Conservation (phyloP, 2,329 filamentous ascomycete species). For the Penicillium oxalicum region DNA sequence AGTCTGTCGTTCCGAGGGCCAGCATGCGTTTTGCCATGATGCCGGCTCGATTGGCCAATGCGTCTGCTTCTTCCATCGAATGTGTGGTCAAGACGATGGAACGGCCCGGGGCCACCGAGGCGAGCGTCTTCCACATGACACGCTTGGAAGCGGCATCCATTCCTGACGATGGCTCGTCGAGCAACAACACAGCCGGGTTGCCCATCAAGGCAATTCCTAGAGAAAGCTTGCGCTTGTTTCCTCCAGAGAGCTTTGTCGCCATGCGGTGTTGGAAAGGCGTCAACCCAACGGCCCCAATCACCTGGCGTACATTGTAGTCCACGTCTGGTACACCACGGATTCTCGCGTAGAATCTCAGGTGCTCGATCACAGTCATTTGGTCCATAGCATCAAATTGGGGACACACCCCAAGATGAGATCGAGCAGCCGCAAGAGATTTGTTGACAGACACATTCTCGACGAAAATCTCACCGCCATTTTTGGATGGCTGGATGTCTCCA, state of each 20-base stretch:
- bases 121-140: conserved; percentile 85
- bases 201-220: conserved; percentile 89
- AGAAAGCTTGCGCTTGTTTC: conserved; percentile 88
- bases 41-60: conserved; percentile 73
- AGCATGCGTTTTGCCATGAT: conserved; percentile 85
- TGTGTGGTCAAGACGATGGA: conserved; percentile 85
- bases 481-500: conserved; percentile 73
- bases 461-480: conserved; percentile 68
- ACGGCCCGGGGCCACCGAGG: conserved; percentile 66
- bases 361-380: conserved; percentile 81
- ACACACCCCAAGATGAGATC: conserved; percentile 79
- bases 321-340: conserved; percentile 72
- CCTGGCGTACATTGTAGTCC: conserved; percentile 68
- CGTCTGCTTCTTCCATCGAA: conserved; percentile 92
- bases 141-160: conserved; percentile 88
- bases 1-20: conserved; percentile 69
- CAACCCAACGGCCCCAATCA: conserved; percentile 76
- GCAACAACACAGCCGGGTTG: conserved; percentile 76
- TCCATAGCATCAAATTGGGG: conserved; percentile 86
- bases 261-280: conserved; percentile 64
- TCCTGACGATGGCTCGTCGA: conserved; percentile 83
- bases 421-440: conserved; percentile 64
- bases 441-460: conserved; percentile 73
- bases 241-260: conserved; percentile 74
- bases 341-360: conserved; percentile 80